Conservation (phyloP, 2,329 filamentous ascomycete genomes). For the Pseudocercospora ulei region DNA sequence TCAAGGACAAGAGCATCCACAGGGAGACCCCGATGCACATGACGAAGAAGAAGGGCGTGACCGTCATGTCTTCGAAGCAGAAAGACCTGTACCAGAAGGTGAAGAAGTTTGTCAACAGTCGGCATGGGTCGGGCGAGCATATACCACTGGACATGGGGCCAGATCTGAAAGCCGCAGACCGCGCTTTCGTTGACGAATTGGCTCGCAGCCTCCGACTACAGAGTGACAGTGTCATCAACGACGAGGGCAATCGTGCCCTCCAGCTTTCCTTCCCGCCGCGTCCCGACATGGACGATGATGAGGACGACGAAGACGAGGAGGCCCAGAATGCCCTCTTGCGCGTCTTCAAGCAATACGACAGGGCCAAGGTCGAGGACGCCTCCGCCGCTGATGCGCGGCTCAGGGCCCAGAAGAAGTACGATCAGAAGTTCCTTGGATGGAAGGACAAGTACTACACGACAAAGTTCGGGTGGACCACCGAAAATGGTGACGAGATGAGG, state of each 20-base stretch:
- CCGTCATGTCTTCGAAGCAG: slow-evolving; percentile 69
- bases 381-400: slow-evolving; percentile 68
- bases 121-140: slow-evolving; percentile 44
- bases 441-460: slow-evolving; percentile 86
- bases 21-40: slow-evolving; percentile 58
- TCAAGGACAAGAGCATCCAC: slow-evolving; percentile 71
- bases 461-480: slow-evolving; percentile 82
- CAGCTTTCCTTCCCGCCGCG: slow-evolving; percentile 52
- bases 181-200: slow-evolving; percentile 84
- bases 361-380: slow-evolving; percentile 72
- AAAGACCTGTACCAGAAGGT: slow-evolving; percentile 72
- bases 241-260: slow-evolving; percentile 57
- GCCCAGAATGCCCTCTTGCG: slow-evolving; percentile 71
- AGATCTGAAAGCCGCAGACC: slow-evolving; percentile 68
- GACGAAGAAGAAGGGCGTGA: slow-evolving; percentile 50
- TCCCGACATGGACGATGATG: slow-evolving; percentile 44
- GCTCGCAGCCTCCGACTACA: slow-evolving; percentile 58
- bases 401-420: slow-evolving; percentile 73
- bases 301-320: slow-evolving; percentile 72
- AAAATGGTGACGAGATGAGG: slow-evolving; percentile 68
- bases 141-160: slow-evolving; percentile 62
- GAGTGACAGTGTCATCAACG: slow-evolving; percentile 55
- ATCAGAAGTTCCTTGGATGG: slow-evolving; percentile 82
- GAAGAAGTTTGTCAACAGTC: slow-evolving; percentile 69
- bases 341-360: slow-evolving; percentile 83